Evolutionary conservation across 768 basidiomycete species (phyloP), one percentile per base, ranked within the genome.

Genomic region (Suillus hirtellus): DNA sequence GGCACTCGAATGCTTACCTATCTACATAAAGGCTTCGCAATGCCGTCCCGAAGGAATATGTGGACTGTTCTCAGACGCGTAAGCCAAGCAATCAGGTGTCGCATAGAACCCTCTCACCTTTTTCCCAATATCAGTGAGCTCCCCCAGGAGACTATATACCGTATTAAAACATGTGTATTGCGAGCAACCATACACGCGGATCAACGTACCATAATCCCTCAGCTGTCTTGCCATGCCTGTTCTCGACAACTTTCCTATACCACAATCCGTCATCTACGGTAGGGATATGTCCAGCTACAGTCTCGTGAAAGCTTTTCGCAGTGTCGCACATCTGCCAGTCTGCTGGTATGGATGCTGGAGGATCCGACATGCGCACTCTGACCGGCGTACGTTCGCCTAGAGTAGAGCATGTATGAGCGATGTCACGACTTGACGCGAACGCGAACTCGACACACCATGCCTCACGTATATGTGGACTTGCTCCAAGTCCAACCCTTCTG

Each of bases 391-490:
- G 35, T 37, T 37, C 35, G 35, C 35, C 35, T 37, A 37, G 9
- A 37, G 35, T 37, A 37, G 35, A 37, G 10, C 4, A 37, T 37
- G 35, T 37, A 10, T 37, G 8, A 10, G 35, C 10, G 35, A 37
- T 37, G 35, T 8, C 56, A 50, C 55, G 11, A 61, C 34, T 34
- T 10, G 19, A 31, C 3, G 62, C 46, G n/a, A 42, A 54, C 15
- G n/a, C 21, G 31, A 37, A 15, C 19, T 40, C 42, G 60, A 77
- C 85, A 55, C 62, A 90, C 90, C 90, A 72, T 93, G 91, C 31
- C 91, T 81, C 4, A 89, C 83, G 69, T 86, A 92, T 44, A 92
- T 74, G 71, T 92, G 88, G 12, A 92, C 89, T 71, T 92, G 90
- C 70, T 88, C 81, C 46, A 92, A 77, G 66, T 79, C 64, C 19